Base-by-base conservation (phyloP, 345 rosid genomes). In the Erucastrum elatum region DNA sequence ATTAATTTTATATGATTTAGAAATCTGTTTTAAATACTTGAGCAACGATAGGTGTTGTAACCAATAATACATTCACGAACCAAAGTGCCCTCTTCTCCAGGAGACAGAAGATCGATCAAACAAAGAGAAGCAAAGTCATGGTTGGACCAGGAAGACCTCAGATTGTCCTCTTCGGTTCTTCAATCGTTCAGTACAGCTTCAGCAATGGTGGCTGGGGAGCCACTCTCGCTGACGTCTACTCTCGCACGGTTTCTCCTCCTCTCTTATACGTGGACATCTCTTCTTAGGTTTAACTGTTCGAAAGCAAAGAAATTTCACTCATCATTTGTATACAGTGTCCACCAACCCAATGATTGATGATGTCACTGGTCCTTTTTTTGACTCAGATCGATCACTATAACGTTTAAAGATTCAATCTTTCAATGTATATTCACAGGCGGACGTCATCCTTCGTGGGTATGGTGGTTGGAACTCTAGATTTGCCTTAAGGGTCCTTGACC, bases 151-250 rank as follows among this genome's bases (percentile, higher is more conserved):
- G 33, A 69, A 84, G 98, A 78, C 98, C 98, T 53, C 90, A 87
- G 74, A 87, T 92, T 68, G 96, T 91, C 5, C 94, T 92, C n/a
- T 94, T 94, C 30, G 98, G 98, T 17, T 94, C 98, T 9, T 94
- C 98, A 76, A 90, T 94, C 16, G 98, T 92, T 77, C 95, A 94
- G 75, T 82, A 77, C 41, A 86, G 97, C 82, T 94, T 80, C 84
- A 55, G 78, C 62, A 44, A 86, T 80, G 81, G 83, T 64, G 97
- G 98, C 9, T 94, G 97, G 98, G 97, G 94, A 39, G 84, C 98
- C 11, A 79, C 88, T 69, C 94, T 94, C 11, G 81, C 97, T 60
- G 90, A 91, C 66, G 29, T 91, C 37, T 92, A 92, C 76, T 76
- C 98, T 76, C 98, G 97, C 70, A 79, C 87, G 87, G 98, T 80